Evolutionary conservation across 139 green algal species (phyloP).

Genomic region (Chlorella sp.): DNA sequence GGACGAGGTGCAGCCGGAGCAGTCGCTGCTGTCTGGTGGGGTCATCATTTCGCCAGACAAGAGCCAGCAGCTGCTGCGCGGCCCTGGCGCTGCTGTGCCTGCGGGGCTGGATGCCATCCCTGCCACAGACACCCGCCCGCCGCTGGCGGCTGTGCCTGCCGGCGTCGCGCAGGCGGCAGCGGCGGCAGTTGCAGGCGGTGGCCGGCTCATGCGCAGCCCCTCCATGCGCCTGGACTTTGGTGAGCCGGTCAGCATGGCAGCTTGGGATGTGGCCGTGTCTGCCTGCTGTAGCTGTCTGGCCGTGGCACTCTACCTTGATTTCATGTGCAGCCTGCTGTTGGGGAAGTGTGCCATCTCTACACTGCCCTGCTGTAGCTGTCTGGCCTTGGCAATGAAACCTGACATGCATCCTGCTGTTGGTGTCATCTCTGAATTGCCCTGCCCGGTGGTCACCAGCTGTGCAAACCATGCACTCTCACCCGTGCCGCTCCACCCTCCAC

Average conservation of each 20-base stretch:
- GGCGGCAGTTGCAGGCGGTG: background rate
- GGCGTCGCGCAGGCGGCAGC: background rate
- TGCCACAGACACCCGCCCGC: background rate
- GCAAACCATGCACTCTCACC: background rate
- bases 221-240: slow-evolving; percentile 3
- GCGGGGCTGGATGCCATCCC: background rate
- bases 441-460: too few species aligned
- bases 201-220: background rate
- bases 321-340: too few species aligned
- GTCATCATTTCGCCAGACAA: background rate
- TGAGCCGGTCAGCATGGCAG: too few species aligned
- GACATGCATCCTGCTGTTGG: too few species aligned
- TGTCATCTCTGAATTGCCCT: too few species aligned
- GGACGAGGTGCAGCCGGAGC: background rate
- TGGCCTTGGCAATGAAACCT: too few species aligned
- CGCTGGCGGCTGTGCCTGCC: background rate
- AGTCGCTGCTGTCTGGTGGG: background rate
- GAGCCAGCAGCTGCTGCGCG: background rate
- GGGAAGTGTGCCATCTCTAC: too few species aligned
- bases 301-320: too few species aligned
- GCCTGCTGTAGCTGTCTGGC: too few species aligned
- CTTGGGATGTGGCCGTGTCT: too few species aligned
- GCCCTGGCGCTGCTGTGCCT: background rate
- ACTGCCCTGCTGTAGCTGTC: too few species aligned
- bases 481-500: background rate